Evolutionary conservation across 2,329 filamentous ascomycete species (phyloP).

Genomic region (Fusarium xyrophilum): DNA sequence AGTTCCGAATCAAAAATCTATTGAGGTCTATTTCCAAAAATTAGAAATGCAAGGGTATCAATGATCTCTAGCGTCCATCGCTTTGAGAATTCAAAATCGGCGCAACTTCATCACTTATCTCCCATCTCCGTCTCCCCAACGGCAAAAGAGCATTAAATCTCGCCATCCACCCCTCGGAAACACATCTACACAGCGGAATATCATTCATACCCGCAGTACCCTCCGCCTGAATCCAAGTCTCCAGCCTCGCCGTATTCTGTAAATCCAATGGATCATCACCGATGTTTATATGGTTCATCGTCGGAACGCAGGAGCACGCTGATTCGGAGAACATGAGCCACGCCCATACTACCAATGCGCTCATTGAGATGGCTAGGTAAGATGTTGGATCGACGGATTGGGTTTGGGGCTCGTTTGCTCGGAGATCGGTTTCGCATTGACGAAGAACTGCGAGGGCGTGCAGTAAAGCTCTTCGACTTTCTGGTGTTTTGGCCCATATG

Average conservation of each 20-base stretch:
- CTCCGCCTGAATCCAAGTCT: constrained; percentile 41
- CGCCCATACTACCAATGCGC: constrained; percentile 47
- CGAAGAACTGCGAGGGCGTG: constrained; percentile 46
- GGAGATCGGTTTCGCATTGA: constrained; percentile 35
- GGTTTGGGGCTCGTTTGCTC: constrained; percentile 21
- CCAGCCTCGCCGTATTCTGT: constrained; percentile 39
- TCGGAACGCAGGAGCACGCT: constrained; percentile 41
- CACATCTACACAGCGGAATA: constrained; percentile 45
- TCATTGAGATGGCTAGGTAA: constrained; percentile 44
- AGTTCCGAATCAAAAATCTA: neutral
- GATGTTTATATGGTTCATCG: constrained; percentile 36
- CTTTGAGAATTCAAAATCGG: constrained; percentile 27
- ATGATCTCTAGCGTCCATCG: constrained; percentile 8
- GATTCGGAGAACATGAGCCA: constrained; percentile 44
- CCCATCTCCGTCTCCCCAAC: constrained; percentile 33
- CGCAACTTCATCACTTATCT: constrained; percentile 30
- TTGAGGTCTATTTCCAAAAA: neutral
- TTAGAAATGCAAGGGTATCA: constrained; percentile 19
- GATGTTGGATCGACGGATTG: constrained; percentile 45
- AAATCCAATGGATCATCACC: constrained; percentile 32
- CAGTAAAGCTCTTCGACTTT: constrained; percentile 44
- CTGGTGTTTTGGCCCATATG: constrained; percentile 43
- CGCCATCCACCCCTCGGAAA: constrained; percentile 38
- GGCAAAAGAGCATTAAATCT: constrained; percentile 35
- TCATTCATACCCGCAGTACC: constrained; percentile 39